Evolutionary conservation across 2,329 filamentous ascomycete species (phyloP).

Genomic region (Didymella segeticola): DNA sequence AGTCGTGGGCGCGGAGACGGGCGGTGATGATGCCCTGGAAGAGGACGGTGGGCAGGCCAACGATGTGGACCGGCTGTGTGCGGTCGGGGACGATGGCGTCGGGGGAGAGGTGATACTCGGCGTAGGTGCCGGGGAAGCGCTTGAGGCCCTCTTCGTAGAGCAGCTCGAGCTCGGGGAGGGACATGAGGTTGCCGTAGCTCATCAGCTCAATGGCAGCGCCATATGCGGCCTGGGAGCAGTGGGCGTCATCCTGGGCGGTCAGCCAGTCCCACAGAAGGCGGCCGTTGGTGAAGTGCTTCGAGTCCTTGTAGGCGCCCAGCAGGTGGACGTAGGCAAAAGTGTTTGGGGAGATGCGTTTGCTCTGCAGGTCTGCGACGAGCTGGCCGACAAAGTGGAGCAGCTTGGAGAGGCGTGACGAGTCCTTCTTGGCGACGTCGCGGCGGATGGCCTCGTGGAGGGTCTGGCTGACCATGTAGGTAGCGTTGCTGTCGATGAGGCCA

Average conservation of each 20-base stretch:
- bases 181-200: conserved; percentile 49
- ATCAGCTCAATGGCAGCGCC: conserved; percentile 59
- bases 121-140: conserved; percentile 56
- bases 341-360: conserved; percentile 45
- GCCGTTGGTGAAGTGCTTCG: conserved; percentile 48
- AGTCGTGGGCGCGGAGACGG: conserved; percentile 54
- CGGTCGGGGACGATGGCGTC: conserved; percentile 56
- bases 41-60: conserved; percentile 51
- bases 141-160: conserved; percentile 55
- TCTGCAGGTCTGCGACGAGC: conserved; percentile 51
- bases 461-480: conserved; percentile 43
- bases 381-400: conserved; percentile 43
- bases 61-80: conserved; percentile 37
- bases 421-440: conserved; percentile 12
- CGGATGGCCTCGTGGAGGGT: conserved; percentile 48
- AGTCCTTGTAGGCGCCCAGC: conserved; percentile 56
- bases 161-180: conserved; percentile 52
- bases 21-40: conserved; percentile 58
- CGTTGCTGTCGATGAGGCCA: conserved; percentile 21
- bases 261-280: conserved; percentile 59
- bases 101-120: conserved; percentile 56
- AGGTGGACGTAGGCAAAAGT: conserved; percentile 54
- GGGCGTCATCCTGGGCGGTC: conserved; percentile 49
- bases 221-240: conserved; percentile 54
- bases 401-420: conserved; percentile 9